Percentiles rank a stretch among this genome's conserved stretches.
These are phyloP conservation scores for Simplicillium sp. DNA, from an alignment of 2,329 filamentous ascomycete species.

Conservation along the genomic window DNA sequence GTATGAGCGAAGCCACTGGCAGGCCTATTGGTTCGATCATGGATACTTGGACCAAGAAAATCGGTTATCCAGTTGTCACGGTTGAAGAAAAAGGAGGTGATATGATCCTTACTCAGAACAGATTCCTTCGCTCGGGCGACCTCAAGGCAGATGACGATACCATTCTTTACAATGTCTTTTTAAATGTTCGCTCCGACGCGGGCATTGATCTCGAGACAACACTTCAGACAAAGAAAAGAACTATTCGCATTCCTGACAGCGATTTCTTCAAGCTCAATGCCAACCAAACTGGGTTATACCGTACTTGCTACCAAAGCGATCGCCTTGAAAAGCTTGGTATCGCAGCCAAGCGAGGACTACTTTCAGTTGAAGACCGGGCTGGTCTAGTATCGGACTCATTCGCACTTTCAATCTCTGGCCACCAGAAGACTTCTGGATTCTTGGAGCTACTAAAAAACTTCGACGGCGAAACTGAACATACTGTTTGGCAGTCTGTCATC, in stretches of 20 bases:
- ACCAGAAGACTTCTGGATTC: constrained; percentile 89
- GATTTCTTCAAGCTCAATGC: constrained; percentile 97
- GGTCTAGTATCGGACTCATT: constrained; percentile 93
- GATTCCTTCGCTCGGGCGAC: constrained; percentile 86
- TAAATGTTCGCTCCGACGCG: constrained; percentile 73
- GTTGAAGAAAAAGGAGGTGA: constrained; percentile 62
- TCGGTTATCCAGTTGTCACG: constrained; percentile 84
- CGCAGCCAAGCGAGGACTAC: constrained; percentile 60
- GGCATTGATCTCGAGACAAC: constrained; percentile 54
- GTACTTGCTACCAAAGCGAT: constrained; percentile 77
- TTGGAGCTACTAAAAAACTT: constrained; percentile 80
- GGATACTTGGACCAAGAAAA: constrained; percentile 94
- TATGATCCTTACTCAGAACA: constrained; percentile 87
- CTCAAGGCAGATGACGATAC: constrained; percentile 88
- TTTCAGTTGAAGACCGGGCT: constrained; percentile 82
- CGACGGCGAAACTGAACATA: constrained; percentile 72
- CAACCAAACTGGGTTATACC: constrained; percentile 86
- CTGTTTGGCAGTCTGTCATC: constrained; percentile 91
- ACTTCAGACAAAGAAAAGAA: constrained; percentile 50
- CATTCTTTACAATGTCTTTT: constrained; percentile 80
- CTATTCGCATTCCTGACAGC: constrained; percentile 65
- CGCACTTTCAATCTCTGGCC: constrained; percentile 79
- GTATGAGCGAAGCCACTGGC: constrained; percentile 77
- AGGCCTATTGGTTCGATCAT: constrained; percentile 86
- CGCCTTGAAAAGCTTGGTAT: constrained; percentile 79